phyloP scores from a whole-genome alignment of 768 basidiomycete genomes.

The Collybia sp. region DNA sequence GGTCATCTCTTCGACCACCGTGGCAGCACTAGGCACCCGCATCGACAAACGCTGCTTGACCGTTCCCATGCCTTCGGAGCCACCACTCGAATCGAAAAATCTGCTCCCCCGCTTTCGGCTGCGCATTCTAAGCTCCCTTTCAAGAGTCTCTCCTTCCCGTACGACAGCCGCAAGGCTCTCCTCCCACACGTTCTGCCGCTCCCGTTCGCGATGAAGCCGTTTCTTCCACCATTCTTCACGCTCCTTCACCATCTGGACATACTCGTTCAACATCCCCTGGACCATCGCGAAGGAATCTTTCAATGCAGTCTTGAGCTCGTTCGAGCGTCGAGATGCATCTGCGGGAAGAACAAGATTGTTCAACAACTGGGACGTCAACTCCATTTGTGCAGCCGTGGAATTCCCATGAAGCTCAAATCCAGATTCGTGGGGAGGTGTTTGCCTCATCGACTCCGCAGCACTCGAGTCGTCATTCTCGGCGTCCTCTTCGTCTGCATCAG shows the following conservation, averaged over 20 bases:
- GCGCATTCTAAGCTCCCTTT: conserved; percentile 67
- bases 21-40: conserved; percentile 2
- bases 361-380: conserved; percentile 67
- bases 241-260: conserved; percentile 62
- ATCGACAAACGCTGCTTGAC: conserved; percentile 16
- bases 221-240: conserved; percentile 80
- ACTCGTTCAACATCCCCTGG: conserved; percentile 59
- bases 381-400: conserved; percentile 69
- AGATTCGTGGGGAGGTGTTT: conserved; percentile 50
- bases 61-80: conserved; percentile 6
- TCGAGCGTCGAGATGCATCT: conserved; percentile 9
- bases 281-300: conserved; percentile 55
- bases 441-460: conserved; percentile 32
- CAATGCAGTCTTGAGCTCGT: conserved; percentile 31
- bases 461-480: conserved; percentile 31
- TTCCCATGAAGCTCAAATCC: conserved; percentile 68
- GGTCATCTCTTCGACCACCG: conserved; percentile 4
- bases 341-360: conserved; percentile 32
- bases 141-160: conserved; percentile 77
- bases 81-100: conserved; percentile 37
- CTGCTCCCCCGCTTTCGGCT: conserved; percentile 57
- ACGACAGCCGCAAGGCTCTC: conserved; percentile 86
- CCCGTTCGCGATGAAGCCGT: conserved; percentile 59
- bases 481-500: conserved; percentile 13
- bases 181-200: conserved; percentile 77